Percentiles rank a stretch among this genome's conserved stretches.
Conservation (phyloP, 441 rosid species). For the Manihot esculenta region DNA sequence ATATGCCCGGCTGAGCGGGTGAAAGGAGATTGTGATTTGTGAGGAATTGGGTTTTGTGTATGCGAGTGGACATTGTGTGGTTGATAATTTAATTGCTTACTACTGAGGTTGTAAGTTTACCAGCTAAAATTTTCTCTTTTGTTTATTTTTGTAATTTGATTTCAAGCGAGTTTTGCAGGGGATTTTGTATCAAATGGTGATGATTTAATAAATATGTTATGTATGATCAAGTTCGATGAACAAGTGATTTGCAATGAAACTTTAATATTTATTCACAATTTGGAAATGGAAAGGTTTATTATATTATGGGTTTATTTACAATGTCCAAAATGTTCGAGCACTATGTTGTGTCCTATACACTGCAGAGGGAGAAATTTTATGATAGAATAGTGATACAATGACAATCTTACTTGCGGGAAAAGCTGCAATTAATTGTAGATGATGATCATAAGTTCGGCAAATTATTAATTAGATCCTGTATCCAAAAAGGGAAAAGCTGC, state of each 20-base stretch:
- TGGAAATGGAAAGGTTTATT: neutral
- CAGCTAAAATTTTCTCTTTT: neutral
- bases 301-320: neutral
- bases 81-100: neutral
- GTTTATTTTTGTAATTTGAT: neutral
- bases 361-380: too few relatives aligned
- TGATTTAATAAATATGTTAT: conserved; percentile 2
- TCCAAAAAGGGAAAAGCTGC: too few relatives aligned
- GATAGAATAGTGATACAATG: too few relatives aligned
- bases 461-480: too few relatives aligned
- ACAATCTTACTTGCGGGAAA: too few relatives aligned
- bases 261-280: neutral
- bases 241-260: neutral
- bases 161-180: neutral
- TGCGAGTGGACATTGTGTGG: neutral
- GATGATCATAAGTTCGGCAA: too few relatives aligned
- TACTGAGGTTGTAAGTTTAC: neutral
- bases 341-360: too few relatives aligned
- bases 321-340: too few relatives aligned
- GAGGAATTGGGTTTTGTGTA: conserved; percentile 1
- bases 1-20: neutral
- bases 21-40: neutral
- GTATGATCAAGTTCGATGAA: neutral
- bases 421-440: too few relatives aligned
- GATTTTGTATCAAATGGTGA: too few relatives aligned